phyloP scores from a whole-genome alignment of 1,284 basidiomycete species.

The Papiliotrema flavescens region DNA sequence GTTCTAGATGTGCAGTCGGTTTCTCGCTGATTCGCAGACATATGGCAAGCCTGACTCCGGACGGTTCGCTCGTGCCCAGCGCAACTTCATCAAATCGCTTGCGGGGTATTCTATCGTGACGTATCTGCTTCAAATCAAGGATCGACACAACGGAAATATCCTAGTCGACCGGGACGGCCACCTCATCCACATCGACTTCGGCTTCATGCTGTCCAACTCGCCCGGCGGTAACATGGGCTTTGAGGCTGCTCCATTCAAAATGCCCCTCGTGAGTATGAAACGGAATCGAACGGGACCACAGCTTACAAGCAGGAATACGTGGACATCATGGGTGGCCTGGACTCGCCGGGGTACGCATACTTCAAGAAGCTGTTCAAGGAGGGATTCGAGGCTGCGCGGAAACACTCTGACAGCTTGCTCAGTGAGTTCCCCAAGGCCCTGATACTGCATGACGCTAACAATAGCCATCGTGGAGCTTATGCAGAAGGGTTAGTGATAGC shows the following conservation, averaged over 20 bases:
- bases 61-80: conserved; percentile 77
- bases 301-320: conserved; percentile 68
- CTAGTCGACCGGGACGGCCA: conserved; percentile 92
- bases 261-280: conserved; percentile 58
- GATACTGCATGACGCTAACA: conserved; percentile 13
- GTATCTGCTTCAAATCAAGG: conserved; percentile 96
- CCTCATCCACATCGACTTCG: conserved; percentile 83
- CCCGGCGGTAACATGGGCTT: conserved; percentile 93
- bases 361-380: conserved; percentile 86
- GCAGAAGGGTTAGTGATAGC: conserved; percentile 70
- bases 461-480: conserved; percentile 89
- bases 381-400: conserved; percentile 89
- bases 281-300: not conserved
- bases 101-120: conserved; percentile 95
- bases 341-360: conserved; percentile 72
- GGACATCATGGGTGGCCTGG: conserved; percentile 87
- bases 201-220: conserved; percentile 95
- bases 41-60: conserved; percentile 85
- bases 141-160: conserved; percentile 98
- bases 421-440: conserved; percentile 71
- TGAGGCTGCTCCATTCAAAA: conserved; percentile 97
- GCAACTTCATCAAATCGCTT: conserved; percentile 89
- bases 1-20: not conserved
- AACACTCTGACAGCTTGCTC: conserved; percentile 95
- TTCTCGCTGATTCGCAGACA: conserved; percentile 55